Percentiles rank a stretch among this genome's conserved stretches.
Evolutionary conservation across 441 rosid species (phyloP).

Genomic region (Populus hybrid): DNA sequence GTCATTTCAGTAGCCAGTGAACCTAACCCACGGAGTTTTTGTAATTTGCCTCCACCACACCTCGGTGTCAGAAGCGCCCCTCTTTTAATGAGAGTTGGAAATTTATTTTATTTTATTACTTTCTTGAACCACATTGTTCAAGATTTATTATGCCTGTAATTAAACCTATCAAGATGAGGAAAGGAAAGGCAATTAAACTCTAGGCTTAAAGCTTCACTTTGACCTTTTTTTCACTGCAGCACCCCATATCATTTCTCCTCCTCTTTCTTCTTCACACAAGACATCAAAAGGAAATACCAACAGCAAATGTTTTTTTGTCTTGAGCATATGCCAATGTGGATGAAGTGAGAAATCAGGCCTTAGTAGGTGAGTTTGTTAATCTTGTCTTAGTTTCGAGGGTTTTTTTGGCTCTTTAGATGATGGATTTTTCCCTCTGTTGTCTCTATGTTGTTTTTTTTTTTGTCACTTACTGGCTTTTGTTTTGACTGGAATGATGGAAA

Average conservation of each 20-base stretch:
- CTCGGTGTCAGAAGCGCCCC: conserved; percentile 2
- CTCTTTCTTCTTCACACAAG: conserved; percentile 7
- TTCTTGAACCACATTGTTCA: not conserved
- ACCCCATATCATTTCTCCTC: not conserved
- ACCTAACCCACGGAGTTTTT: conserved; percentile 15
- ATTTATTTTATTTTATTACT: not conserved
- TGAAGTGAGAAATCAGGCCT: conserved; percentile 19
- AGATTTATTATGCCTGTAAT: not conserved
- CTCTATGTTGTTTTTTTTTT: not conserved
- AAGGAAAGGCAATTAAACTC: not conserved
- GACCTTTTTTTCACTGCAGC: conserved; percentile 6
- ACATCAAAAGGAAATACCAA: not conserved
- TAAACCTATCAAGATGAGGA: not conserved
- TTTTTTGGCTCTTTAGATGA: not conserved
- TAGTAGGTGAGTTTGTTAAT: conserved; percentile 31
- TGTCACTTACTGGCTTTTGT: not conserved
- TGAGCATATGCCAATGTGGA: conserved; percentile 28
- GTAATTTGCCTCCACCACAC: conserved; percentile 14
- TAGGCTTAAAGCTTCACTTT: no score
- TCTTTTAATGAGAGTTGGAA: conserved; percentile 10
- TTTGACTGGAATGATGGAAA: not conserved
- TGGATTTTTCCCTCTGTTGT: conserved; percentile 7
- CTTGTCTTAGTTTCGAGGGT: not conserved
- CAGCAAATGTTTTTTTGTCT: conserved; percentile 15
- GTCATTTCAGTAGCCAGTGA: not conserved